Base-by-base conservation (phyloP, 805 yeast genomes). In the Cyberlindnera mycetangii region DNA sequence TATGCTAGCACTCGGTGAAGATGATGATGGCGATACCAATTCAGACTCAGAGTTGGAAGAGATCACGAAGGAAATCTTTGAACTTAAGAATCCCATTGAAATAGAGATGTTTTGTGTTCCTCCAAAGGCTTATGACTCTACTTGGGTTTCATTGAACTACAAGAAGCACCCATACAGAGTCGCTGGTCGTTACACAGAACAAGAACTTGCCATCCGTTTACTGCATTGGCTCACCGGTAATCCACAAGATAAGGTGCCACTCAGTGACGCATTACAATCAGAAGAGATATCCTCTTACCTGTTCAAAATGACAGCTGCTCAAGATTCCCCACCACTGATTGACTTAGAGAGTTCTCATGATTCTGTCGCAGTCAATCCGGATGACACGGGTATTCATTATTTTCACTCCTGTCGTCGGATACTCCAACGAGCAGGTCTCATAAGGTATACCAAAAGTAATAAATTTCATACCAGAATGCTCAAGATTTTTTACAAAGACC, bases 371-470 rank as follows among this genome's bases (percentile, higher is more conserved):
- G 14, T 10, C 7, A 25, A 25, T 5, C 22, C 35, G 7, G 45
- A 51, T 37, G 48, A 51, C 9, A 39, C 52, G 1, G 52, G 55
- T 37, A 49, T 45, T 12, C 45, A 55, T n/a, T 21, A 58, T 3
- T 64, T 66, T 44, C 64, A 63, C 32, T 42, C 43, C 1, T 48
- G 60, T 2, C 47, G 67, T 19, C 62, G 58, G 35, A 39, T 41
- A 6, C 40, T 66, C 7, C 53, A 56, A 11, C 41, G 36, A 10
- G 18, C 30, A 5, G 52, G 54, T 7, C 41, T 66, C 3, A 50
- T 65, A 0, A 34, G 45, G 2, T 55, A 56, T 32, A 48, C 64
- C 7, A 56, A 52, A 37, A 49, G 56, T 4, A 41, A 50, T 15
- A 52, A 49, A 17, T 55, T 64, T 22, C 48, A 52, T 9, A 42